Evolutionary conservation across 306 rosid genomes (phyloP).

Genomic region (Herpetospermum pedunculosum): DNA sequence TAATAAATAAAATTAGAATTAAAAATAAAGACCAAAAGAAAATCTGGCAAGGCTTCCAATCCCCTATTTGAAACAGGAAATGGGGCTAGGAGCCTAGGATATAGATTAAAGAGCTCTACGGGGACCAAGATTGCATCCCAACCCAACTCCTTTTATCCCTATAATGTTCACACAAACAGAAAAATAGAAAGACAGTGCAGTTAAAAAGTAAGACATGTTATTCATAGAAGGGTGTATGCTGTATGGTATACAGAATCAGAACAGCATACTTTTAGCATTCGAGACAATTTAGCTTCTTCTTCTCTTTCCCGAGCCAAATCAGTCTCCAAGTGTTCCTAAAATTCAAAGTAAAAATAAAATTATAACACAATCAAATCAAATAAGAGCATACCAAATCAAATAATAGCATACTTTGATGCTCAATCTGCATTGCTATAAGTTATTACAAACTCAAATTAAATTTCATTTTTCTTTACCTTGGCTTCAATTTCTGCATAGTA

Average conservation of each 20-base stretch:
- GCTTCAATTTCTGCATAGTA: constrained; percentile 98
- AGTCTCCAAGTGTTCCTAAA: constrained; percentile 79
- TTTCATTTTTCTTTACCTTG: constrained; percentile 43
- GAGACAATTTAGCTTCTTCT: constrained; percentile 53
- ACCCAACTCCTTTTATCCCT: background rate
- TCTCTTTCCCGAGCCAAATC: constrained; percentile 70
- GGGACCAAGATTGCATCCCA: background rate
- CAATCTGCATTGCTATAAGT: background rate
- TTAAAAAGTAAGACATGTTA: background rate
- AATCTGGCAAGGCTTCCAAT: background rate
- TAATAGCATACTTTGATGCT: background rate
- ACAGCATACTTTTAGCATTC: constrained; percentile 43
- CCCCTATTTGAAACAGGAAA: background rate
- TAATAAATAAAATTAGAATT: no score
- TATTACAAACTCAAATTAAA: constrained; percentile 2
- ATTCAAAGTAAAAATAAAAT: background rate
- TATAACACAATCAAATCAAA: background rate
- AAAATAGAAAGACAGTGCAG: background rate
- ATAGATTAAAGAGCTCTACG: background rate
- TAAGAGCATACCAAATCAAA: background rate
- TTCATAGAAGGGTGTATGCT: background rate
- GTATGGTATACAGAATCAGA: background rate
- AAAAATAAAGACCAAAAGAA: background rate
- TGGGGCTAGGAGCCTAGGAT: background rate
- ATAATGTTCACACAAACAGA: background rate